phyloP scores from a whole-genome alignment of 495 filamentous ascomycete species.

The Usnea hakonensis region DNA sequence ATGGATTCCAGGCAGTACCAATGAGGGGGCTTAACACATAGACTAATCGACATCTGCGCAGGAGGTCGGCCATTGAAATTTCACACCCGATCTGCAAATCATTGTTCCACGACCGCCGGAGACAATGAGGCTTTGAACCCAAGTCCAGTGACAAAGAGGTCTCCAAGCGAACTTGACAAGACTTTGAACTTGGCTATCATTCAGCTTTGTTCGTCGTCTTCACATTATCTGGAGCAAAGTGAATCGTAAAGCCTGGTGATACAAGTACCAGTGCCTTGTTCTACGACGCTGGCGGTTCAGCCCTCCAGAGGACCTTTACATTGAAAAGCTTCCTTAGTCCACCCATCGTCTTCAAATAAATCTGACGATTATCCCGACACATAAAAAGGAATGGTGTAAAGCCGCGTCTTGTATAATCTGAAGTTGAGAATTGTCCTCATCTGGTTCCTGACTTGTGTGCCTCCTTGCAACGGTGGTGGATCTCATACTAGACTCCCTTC shows the following conservation, averaged over 20 bases:
- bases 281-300: neutral
- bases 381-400: neutral
- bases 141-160: neutral
- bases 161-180: neutral
- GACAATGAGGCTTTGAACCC: neutral
- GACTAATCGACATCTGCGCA: neutral
- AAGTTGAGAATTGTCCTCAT: neutral
- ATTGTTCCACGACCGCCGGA: neutral
- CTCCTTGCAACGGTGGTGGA: neutral
- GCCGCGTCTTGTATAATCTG: neutral
- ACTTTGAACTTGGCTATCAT: too few relatives aligned
- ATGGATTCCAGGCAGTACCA: neutral
- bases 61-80: neutral
- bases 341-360: neutral
- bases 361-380: neutral
- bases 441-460: neutral
- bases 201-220: neutral
- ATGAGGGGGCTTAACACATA: neutral
- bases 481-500: neutral
- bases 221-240: neutral
- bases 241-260: neutral
- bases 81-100: neutral
- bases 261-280: neutral
- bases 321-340: neutral
- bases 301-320: neutral